Percentiles rank a stretch among this genome's conserved stretches.
These are phyloP conservation scores for Trypanosoma brucei DNA, from an alignment of 208 protist species.

Conservation along the genomic window DNA sequence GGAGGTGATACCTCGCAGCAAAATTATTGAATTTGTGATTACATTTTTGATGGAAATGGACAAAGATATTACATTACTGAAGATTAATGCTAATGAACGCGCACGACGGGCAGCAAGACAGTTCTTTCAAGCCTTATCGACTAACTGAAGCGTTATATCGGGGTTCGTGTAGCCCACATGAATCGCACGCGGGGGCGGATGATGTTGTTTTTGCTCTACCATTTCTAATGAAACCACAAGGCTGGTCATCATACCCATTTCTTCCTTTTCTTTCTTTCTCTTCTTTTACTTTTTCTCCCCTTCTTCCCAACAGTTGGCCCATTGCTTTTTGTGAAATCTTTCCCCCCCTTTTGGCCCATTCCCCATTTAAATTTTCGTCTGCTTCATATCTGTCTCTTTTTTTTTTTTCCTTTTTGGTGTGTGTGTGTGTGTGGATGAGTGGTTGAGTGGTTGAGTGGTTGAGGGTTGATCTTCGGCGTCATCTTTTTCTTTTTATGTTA, in stretches of 20 bases:
- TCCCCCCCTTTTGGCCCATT: background rate
- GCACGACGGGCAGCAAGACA: conserved; percentile 32
- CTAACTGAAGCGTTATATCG: conserved; percentile 4
- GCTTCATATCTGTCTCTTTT: no score
- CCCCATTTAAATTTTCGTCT: background rate
- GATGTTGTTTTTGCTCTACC: background rate
- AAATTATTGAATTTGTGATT: conserved; percentile 96
- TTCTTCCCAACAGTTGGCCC: background rate
- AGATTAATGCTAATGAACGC: conserved; percentile 63
- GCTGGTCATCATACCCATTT: no score
- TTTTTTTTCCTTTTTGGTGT: no score
- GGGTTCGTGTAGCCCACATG: no score
- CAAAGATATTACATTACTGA: conserved; percentile 94
- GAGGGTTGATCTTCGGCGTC: background rate
- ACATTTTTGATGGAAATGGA: conserved; percentile 95
- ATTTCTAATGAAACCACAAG: no score
- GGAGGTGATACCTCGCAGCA: conserved; percentile 91
- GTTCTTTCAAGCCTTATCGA: conserved; percentile 31
- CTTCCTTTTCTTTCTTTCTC: conserved; percentile 5
- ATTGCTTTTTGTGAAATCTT: background rate
- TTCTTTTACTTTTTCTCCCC: conserved; percentile 14
- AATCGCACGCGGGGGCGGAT: background rate
- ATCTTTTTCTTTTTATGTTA: no score
- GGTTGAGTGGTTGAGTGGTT: background rate
- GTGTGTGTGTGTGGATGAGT: background rate